Base-by-base conservation (phyloP, 306 rosid genomes). In the Cajanus cajan region DNA sequence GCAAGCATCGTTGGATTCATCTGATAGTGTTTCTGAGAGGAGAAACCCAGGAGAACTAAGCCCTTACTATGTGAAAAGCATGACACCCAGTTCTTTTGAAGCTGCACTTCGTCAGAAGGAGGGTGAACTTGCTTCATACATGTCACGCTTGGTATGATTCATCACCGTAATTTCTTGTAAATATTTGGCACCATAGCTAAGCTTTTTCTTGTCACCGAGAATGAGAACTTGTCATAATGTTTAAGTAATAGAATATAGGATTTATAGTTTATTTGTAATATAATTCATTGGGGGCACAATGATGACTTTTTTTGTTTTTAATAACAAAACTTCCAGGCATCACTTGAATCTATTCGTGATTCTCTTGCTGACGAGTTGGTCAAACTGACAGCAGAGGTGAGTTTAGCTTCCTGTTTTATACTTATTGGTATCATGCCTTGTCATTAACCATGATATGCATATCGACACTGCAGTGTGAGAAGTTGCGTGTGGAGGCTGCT, bases 311-410 rank as follows among this genome's bases (percentile, higher is more conserved):
- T 52, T 63, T 28, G 1, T 33, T 45, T 85, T 65, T 47, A 74
- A 70, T 71, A 24, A 69, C 36, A 76, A 48, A 76, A 51, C 44
- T 78, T 76, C 11, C 85, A 96, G 99, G 90, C 93, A 79, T 91
- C 99, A 47, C 12, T 96, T 88, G 99, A 96, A 87, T 88, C 97
- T 61, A 96, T 96, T 50, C 99, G 99, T 0, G 97, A 96, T 86
- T 96, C 99, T 79, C 98, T 96, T 58, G 94, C 98, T 6, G 99
- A 96, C 82, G 99, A 96, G 89, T 83, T 96, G 85, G 99, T 96
- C 85, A 79, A 91, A 81, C 77, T 96, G 98, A 96, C 99, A 43
- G 98, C 73, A 81, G 96, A 90, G 91, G 99, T 91, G 67, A 78
- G 71, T 80, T 80, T 69, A 48, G 62, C 54, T 57, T 80, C 63